Percentiles rank a stretch among this genome's conserved stretches.
These are phyloP conservation scores for Neofusicoccum sp. DNA, from an alignment of 2,329 filamentous ascomycete genomes.

Conservation along the genomic window DNA sequence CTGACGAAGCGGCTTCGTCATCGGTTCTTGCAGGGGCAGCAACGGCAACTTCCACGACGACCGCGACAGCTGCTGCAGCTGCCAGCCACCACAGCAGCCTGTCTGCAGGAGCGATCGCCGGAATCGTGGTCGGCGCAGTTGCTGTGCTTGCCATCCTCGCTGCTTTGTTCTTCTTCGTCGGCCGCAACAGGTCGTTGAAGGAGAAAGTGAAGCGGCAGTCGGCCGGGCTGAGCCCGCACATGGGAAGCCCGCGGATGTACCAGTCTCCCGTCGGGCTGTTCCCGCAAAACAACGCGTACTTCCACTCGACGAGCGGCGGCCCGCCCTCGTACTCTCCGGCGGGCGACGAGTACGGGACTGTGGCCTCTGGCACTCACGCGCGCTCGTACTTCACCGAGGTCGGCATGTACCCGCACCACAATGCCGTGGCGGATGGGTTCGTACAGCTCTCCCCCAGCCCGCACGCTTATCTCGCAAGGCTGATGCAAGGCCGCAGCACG, in stretches of 20 bases:
- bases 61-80: not conserved
- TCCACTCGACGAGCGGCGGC: not conserved
- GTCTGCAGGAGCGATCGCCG: slow-evolving; percentile 42
- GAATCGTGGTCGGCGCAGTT: slow-evolving; percentile 62
- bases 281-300: not conserved
- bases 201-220: not conserved
- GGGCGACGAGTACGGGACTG: not conserved
- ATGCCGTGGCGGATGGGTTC: slow-evolving; percentile 5
- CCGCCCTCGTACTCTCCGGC: slow-evolving; percentile 13
- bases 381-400: slow-evolving; percentile 15
- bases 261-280: slow-evolving; percentile 11
- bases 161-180: slow-evolving; percentile 65
- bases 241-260: slow-evolving; percentile 9
- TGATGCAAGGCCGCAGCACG: slow-evolving; percentile 12
- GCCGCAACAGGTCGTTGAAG: slow-evolving; percentile 30
- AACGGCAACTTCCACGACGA: not conserved
- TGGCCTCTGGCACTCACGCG: not conserved
- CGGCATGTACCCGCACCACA: slow-evolving; percentile 13
- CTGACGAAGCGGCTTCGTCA: slow-evolving; percentile 29
- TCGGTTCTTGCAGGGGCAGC: not conserved
- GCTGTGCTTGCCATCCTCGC: slow-evolving; percentile 61
- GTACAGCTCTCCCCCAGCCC: slow-evolving; percentile 2
- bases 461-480: slow-evolving; percentile 3
- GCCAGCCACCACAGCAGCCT: slow-evolving; percentile 25
- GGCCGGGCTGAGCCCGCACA: not conserved